A percentile compares a stretch with the other conserved stretches of the same genome.
These are phyloP conservation scores for Dryas alaskensis DNA, from an alignment of 306 rosid genomes.

Conservation along the genomic window DNA sequence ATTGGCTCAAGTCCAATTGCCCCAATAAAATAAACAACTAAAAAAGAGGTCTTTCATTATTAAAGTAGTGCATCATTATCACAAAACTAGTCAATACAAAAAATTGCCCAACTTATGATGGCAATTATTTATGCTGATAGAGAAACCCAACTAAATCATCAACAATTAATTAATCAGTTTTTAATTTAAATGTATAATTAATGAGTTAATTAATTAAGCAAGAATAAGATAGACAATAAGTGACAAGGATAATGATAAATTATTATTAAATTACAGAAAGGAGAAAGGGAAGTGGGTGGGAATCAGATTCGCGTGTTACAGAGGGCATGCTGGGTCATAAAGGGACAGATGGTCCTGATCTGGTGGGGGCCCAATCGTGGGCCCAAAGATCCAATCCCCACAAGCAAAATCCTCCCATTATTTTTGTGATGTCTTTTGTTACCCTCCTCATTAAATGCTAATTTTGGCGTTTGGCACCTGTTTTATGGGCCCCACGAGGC, in stretches of 20 bases:
- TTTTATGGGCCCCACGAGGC: slow-evolving; percentile 24
- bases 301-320: slow-evolving; percentile 73
- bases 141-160: slow-evolving; percentile 13
- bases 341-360: slow-evolving; percentile 77
- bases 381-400: slow-evolving; percentile 50
- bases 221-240: slow-evolving; percentile 1
- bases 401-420: slow-evolving; percentile 46
- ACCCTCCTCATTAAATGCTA: slow-evolving; percentile 44
- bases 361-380: slow-evolving; percentile 13
- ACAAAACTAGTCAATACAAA: slow-evolving; percentile 11
- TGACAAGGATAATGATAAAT: slow-evolving; percentile 13
- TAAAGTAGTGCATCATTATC: slow-evolving; percentile 22
- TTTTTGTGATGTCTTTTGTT: slow-evolving; percentile 51
- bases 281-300: slow-evolving; percentile 26
- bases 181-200: background rate
- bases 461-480: slow-evolving; percentile 43
- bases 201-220: background rate
- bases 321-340: slow-evolving; percentile 70
- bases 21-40: slow-evolving; percentile 8
- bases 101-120: slow-evolving; percentile 12
- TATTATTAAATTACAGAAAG: background rate
- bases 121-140: slow-evolving; percentile 19
- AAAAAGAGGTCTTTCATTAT: background rate
- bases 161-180: background rate
- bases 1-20: slow-evolving; percentile 34